phyloP scores from a whole-genome alignment of 345 rosid species.

The Pugionium dolabratum region DNA sequence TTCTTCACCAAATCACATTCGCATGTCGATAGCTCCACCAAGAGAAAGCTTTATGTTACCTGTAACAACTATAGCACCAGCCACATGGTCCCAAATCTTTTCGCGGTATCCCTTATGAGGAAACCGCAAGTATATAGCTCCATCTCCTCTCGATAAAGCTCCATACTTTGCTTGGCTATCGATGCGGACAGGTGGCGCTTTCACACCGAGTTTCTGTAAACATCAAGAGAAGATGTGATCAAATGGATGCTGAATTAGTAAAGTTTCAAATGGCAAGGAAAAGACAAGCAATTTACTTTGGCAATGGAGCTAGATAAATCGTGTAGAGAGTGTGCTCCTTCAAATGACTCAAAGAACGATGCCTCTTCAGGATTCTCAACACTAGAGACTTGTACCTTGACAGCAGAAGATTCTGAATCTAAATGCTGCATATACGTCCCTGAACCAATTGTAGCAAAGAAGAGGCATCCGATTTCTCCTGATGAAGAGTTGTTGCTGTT shows the following conservation, averaged over 20 bases:
- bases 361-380: conserved; percentile 84
- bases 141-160: conserved; percentile 92
- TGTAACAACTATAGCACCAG: conserved; percentile 83
- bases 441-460: conserved; percentile 67
- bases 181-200: conserved; percentile 86
- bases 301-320: conserved; percentile 78
- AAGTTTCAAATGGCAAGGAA: not conserved
- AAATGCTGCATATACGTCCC: conserved; percentile 88
- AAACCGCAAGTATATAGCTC: conserved; percentile 81
- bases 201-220: conserved; percentile 74
- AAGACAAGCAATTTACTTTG: conserved; percentile 43
- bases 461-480: conserved; percentile 69
- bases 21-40: not conserved
- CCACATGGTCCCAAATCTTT: conserved; percentile 99
- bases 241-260: not conserved
- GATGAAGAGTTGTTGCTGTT: conserved; percentile 36
- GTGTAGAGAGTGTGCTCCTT: conserved; percentile 78
- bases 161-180: conserved; percentile 98
- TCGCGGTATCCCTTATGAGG: conserved; percentile 88
- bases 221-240: conserved; percentile 4
- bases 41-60: conserved; percentile 47
- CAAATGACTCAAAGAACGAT: conserved; percentile 87
- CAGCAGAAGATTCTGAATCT: conserved; percentile 49
- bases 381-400: conserved; percentile 72
- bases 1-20: not conserved